Conservation (phyloP, 2,329 filamentous ascomycete species). For the Bertia moriformis region DNA sequence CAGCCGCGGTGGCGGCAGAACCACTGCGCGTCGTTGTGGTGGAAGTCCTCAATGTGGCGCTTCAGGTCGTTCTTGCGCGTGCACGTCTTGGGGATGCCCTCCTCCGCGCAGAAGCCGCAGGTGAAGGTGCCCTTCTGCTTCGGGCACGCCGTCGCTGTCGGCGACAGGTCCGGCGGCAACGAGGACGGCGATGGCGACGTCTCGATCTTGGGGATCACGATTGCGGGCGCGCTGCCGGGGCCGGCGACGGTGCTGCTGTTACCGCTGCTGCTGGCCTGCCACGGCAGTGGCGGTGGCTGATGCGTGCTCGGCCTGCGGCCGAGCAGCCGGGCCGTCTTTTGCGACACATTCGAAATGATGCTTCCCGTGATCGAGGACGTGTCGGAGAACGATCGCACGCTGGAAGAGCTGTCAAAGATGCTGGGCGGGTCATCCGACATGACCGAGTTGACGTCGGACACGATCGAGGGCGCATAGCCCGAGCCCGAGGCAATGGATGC, state of each 20-base stretch:
- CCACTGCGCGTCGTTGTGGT: slow-evolving; percentile 30
- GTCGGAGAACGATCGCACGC: slow-evolving; percentile 21
- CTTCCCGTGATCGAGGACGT: slow-evolving; percentile 21
- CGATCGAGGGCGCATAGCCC: slow-evolving; percentile 15
- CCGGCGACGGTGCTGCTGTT: too few species aligned
- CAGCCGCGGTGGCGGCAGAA: slow-evolving; percentile 27
- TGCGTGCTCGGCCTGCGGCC: too few species aligned
- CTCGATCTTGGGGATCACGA: too few species aligned
- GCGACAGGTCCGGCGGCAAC: too few species aligned
- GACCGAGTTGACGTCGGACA: too few species aligned
- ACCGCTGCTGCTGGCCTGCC: too few species aligned
- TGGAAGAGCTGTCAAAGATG: slow-evolving; percentile 17
- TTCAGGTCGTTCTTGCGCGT: slow-evolving; percentile 31
- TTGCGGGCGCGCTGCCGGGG: too few species aligned
- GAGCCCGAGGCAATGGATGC: slow-evolving; percentile 18
- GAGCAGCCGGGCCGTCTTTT: too few species aligned
- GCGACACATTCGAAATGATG: slow-evolving; percentile 18
- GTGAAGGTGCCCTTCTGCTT: slow-evolving; percentile 13
- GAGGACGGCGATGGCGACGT: too few species aligned
- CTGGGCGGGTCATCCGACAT: slow-evolving; percentile 19
- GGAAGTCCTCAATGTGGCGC: slow-evolving; percentile 31
- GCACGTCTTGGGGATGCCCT: slow-evolving; percentile 25
- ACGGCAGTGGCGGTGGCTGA: too few species aligned
- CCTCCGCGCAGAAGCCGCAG: slow-evolving; percentile 28
- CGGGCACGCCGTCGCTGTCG: too few species aligned